Evolutionary conservation across 1,139 yeast species (phyloP).

Genomic region (Pichia sp.): DNA sequence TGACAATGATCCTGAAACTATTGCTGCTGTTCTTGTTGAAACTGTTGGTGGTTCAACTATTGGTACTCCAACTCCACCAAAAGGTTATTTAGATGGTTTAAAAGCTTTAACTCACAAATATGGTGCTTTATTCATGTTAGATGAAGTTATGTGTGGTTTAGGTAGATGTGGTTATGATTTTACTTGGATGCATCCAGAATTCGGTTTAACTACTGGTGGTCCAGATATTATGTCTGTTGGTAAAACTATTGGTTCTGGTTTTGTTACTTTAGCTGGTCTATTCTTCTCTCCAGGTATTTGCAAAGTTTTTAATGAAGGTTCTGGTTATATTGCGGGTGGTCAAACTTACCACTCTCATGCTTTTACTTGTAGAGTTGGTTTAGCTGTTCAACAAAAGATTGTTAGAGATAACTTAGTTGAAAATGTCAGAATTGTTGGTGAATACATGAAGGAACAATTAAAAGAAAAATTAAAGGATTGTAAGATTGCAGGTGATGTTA

Average conservation of each 20-base stretch:
- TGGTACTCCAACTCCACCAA: slow-evolving; percentile 52
- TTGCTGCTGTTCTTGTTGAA: slow-evolving; percentile 49
- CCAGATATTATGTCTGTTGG: slow-evolving; percentile 61
- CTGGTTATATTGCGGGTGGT: slow-evolving; percentile 43
- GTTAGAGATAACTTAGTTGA: slow-evolving; percentile 38
- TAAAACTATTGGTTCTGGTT: slow-evolving; percentile 60
- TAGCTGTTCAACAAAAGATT: slow-evolving; percentile 50
- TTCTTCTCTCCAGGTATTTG: slow-evolving; percentile 46
- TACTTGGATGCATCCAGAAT: slow-evolving; percentile 27
- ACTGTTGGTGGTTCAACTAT: slow-evolving; percentile 54
- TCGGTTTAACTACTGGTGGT: slow-evolving; percentile 35
- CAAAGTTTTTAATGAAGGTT: slow-evolving; percentile 39
- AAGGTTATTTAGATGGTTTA: slow-evolving; percentile 51
- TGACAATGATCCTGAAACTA: slow-evolving; percentile 46
- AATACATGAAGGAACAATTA: slow-evolving; percentile 40
- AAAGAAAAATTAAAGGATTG: slow-evolving; percentile 30
- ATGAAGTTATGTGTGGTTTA: slow-evolving; percentile 64
- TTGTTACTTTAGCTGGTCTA: slow-evolving; percentile 56
- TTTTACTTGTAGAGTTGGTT: slow-evolving; percentile 54
- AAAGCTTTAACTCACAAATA: slow-evolving; percentile 51
- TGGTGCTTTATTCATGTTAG: slow-evolving; percentile 50
- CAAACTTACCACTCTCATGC: slow-evolving; percentile 61
- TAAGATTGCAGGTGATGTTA: slow-evolving; percentile 47
- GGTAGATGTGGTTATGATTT: slow-evolving; percentile 43
- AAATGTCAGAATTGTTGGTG: slow-evolving; percentile 46